Conservation (phyloP, 768 basidiomycete genomes). For the Tylopilus sp. region DNA sequence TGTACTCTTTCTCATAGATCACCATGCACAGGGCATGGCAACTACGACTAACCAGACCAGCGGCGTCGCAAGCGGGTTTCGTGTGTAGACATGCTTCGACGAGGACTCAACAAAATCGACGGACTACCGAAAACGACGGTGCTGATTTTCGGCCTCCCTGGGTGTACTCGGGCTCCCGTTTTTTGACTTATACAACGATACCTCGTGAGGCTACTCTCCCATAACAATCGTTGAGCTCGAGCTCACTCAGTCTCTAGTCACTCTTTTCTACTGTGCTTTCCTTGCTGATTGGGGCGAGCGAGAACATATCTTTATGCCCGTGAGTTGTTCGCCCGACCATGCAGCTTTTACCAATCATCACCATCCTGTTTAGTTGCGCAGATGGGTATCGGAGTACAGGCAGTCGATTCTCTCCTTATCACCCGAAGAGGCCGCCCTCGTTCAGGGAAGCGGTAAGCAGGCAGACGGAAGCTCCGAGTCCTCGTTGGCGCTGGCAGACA, state of each 20-base stretch:
- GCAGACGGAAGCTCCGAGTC: background rate
- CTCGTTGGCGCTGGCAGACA: constrained; percentile 1
- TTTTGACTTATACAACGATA: constrained; percentile 53
- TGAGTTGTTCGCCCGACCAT: constrained; percentile 33
- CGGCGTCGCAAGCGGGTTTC: background rate
- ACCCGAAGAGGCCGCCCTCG: constrained; percentile 45
- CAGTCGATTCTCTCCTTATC: constrained; percentile 57
- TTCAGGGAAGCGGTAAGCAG: constrained; percentile 6
- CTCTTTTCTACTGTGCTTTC: constrained; percentile 56
- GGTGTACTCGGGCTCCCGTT: constrained; percentile 51
- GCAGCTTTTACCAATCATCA: background rate
- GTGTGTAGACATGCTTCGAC: constrained; percentile 16
- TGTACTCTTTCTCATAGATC: background rate
- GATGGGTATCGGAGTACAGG: constrained; percentile 51
- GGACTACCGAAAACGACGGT: constrained; percentile 15
- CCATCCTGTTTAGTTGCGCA: constrained; percentile 41
- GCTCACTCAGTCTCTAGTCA: constrained; percentile 35
- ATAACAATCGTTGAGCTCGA: background rate
- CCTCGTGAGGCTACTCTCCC: constrained; percentile 40
- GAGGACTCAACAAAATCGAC: constrained; percentile 6
- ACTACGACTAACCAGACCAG: constrained; percentile 3
- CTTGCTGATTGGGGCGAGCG: constrained; percentile 66
- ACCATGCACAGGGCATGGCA: constrained; percentile 12
- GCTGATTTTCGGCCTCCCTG: constrained; percentile 57
- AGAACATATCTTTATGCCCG: constrained; percentile 69